Base-by-base conservation (phyloP, 2,329 filamentous ascomycete species). In the Aurifilum marmelostoma region DNA sequence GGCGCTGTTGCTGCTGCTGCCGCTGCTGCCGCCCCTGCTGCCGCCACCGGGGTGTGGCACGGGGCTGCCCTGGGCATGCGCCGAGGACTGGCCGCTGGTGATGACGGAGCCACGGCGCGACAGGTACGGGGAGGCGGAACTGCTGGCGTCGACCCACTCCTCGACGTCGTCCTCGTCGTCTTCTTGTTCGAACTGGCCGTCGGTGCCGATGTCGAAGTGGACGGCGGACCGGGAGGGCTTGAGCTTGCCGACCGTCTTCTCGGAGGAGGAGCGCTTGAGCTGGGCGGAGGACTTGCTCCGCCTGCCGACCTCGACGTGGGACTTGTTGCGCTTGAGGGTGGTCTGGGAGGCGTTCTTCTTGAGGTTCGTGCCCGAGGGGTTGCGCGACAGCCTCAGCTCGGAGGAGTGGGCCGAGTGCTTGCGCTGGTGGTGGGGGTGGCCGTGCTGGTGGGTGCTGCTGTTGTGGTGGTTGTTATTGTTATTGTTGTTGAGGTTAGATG, bases 131-230 rank as follows among this genome's bases (percentile, higher is more conserved):
- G 87, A 89, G 65, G 88, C 88, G 68, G 87, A 89, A 61, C 83
- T 84, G 77, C 87, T 90, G 69, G 88, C 88, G 78, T 91, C 89
- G 56, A 90, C 87, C 89, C 89, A 91, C 80, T 88, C 88, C 82
- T 88, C 75, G n/a, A 77, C 78, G 75, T 83, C 82, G 73, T 82
- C 75, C n/a, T 77, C 78, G 75, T 83, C 82, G 74, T 82, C 88
- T 66, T 78, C 78, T 56, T 78, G 78, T 59, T 80, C 82, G 72
- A 81, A 80, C 73, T 80, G 75, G 32, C 77, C 78, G 75, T 83
- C 82, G 74, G 81, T 84, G 65, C 88, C 88, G 66, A 91, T 82
- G 74, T 89, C 87, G 73, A 91, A 91, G 75, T 89, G 88, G 41
- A 90, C 88, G 71, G 86, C 84, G 34, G 78, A 77, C 75, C 85